Base-by-base conservation (phyloP, 2,329 filamentous ascomycete genomes). In the Pseudopyricularia javanii region DNA sequence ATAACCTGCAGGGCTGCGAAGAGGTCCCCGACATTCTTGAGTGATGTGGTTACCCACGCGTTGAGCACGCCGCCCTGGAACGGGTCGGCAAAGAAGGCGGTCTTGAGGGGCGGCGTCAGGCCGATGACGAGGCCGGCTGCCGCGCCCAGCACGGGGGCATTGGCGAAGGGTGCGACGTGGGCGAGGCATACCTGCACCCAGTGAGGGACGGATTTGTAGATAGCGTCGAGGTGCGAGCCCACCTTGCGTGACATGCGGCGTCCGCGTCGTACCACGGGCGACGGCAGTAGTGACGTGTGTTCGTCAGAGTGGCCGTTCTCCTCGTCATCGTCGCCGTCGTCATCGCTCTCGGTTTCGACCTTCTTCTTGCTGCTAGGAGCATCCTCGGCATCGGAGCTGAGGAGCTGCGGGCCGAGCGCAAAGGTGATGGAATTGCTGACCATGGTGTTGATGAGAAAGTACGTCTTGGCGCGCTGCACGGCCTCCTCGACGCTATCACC, bases 1-100 rank as follows among this genome's bases (percentile, higher is more conserved):
- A 86, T 74, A 15, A 86, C 78, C 30, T 84, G 83, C 26, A 84
- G 66, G 0, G 79, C 74, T 0, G 83, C 80, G 60, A 86, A 86
- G 0, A 86, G 69, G 0, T 74, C 70, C 3, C 83, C 82, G 22
- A 85, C 71, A 53, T 81, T 84, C 57, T 79, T 73, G 20, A 86
- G 65, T 0, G 77, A 75, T 0, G 73, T 71, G 0, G 82, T 85
- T 37, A 86, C 66, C 82, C 82, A 86, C 1, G 82, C 82, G 20
- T 77, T 81, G 59, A 86, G 75, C 53, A 82, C 77, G 1, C 83
- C 82, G 6, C 82, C 83, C 5, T 82, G 67, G 7, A 75, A 63
- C 8, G 72, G 72, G 12, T 72, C 65, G 50, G 66, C 72, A 68
- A 86, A 86, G 64, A 87, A 86, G 2, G 78, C 74, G 3, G 64